Evolutionary conservation across 192 early-diverging fungal species (phyloP).

Genomic region (Linnemannia exigua): DNA sequence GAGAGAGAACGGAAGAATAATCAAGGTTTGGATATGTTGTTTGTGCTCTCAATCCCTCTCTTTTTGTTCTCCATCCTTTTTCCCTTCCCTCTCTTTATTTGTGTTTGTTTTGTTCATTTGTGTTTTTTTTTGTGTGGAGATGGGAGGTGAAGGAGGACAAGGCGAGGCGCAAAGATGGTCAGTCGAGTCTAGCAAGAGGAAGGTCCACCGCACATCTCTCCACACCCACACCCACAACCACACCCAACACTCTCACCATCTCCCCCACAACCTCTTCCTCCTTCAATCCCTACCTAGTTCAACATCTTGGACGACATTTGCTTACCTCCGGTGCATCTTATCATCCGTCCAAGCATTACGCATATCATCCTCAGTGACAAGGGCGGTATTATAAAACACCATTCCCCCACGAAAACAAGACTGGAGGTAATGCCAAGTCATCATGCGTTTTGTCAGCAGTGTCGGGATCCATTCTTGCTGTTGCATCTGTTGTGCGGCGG

Average conservation of each 20-base stretch:
- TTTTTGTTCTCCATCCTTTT: background rate
- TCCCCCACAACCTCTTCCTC: background rate
- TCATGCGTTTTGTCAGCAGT: background rate
- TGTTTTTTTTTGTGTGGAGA: background rate
- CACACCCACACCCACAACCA: background rate
- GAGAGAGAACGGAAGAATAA: background rate
- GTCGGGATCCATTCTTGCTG: constrained; percentile 34
- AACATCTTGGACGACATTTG: too few relatives aligned
- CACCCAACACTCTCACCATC: background rate
- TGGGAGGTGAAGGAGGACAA: too few relatives aligned
- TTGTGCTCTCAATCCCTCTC: background rate
- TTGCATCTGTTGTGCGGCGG: background rate
- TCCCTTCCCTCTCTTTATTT: background rate
- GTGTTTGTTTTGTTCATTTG: background rate
- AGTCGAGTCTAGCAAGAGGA: background rate
- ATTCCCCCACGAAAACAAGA: constrained; percentile 34
- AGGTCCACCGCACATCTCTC: background rate
- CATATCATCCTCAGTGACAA: constrained; percentile 35
- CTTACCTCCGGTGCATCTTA: constrained; percentile 49
- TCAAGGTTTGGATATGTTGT: background rate
- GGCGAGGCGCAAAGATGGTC: background rate
- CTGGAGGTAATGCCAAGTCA: constrained; percentile 3
- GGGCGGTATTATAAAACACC: constrained; percentile 45
- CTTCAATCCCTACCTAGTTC: background rate
- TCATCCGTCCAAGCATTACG: constrained; percentile 35